These are phyloP conservation scores for Neurospora sp. DNA, from an alignment of 2,329 filamentous ascomycete species.

Conservation along the genomic window DNA sequence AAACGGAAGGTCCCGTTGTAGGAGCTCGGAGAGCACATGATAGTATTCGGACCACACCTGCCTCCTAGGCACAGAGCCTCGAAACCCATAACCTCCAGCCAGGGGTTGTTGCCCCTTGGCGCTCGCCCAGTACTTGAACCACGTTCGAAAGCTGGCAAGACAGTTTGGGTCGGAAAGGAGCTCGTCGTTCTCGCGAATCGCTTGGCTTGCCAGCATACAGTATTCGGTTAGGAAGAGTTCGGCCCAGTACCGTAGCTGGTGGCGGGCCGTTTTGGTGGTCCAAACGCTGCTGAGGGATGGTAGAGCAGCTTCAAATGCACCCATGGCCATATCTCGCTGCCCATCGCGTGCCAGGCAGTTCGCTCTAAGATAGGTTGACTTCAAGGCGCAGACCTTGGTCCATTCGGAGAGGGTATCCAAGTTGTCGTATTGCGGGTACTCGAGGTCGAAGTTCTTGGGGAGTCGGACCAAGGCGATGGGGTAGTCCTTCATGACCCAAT, in stretches of 20 bases:
- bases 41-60: constrained; percentile 84
- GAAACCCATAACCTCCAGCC: constrained; percentile 47
- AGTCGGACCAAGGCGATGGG: constrained; percentile 49
- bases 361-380: constrained; percentile 69
- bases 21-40: constrained; percentile 62
- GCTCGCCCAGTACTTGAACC: constrained; percentile 59
- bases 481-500: constrained; percentile 68
- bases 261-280: constrained; percentile 41
- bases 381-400: constrained; percentile 74
- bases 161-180: constrained; percentile 42
- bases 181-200: constrained; percentile 40
- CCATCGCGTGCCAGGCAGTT: constrained; percentile 44
- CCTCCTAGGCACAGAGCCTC: constrained; percentile 50
- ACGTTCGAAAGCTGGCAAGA: constrained; percentile 52
- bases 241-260: constrained; percentile 67
- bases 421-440: constrained; percentile 42
- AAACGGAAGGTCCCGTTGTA: constrained; percentile 57
- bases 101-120: constrained; percentile 31
- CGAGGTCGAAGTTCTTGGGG: constrained; percentile 51
- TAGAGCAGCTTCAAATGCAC: constrained; percentile 56
- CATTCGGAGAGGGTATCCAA: constrained; percentile 55
- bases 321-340: constrained; percentile 48
- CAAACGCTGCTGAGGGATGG: constrained; percentile 49
- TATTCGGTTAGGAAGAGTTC: constrained; percentile 69
- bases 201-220: constrained; percentile 58